phyloP scores from a whole-genome alignment of 75 land plant genomes.

The Selaginella moellendorffii region DNA sequence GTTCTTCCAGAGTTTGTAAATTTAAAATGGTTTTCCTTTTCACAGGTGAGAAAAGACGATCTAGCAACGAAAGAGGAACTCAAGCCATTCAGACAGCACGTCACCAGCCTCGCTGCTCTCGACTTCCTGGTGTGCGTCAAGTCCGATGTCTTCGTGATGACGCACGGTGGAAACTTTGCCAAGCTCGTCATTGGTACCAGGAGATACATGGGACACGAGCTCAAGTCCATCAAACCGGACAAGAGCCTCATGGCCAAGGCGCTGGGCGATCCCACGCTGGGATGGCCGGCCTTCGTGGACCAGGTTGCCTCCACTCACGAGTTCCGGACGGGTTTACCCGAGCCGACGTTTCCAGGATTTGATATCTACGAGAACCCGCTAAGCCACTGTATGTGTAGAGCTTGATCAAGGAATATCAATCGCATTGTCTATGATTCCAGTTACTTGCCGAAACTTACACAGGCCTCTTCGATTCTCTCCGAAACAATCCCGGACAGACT shows the following conservation, averaged over 20 bases:
- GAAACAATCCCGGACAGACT: conserved; percentile 67
- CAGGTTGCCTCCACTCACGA: conserved; percentile 75
- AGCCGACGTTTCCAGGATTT: conserved; percentile 78
- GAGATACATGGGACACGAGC: conserved; percentile 71
- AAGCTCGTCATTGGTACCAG: conserved; percentile 82
- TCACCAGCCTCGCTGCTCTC: conserved; percentile 78
- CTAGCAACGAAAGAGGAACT: conserved; percentile 63
- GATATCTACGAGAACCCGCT: conserved; percentile 95
- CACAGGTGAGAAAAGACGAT: conserved; percentile 88
- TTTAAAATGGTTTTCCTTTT: not conserved
- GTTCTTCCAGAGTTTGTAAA: not conserved
- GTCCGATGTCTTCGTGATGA: conserved; percentile 95
- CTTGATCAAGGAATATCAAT: too few species aligned
- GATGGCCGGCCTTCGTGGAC: conserved; percentile 74
- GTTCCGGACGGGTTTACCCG: conserved; percentile 81
- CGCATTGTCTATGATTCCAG: too few species aligned
- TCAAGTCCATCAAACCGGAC: conserved; percentile 89
- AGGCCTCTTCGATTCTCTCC: conserved; percentile 57
- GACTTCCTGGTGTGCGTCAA: conserved; percentile 91
- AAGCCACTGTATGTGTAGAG: conserved; percentile 32
- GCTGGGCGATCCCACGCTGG: conserved; percentile 84
- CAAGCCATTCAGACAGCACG: conserved; percentile 60
- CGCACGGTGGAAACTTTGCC: conserved; percentile 96
- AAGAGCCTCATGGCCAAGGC: conserved; percentile 87
- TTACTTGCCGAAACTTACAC: conserved; percentile 55